phyloP scores from a whole-genome alignment of 2,329 filamentous ascomycete species.

The Malbranchea zuffiana region DNA sequence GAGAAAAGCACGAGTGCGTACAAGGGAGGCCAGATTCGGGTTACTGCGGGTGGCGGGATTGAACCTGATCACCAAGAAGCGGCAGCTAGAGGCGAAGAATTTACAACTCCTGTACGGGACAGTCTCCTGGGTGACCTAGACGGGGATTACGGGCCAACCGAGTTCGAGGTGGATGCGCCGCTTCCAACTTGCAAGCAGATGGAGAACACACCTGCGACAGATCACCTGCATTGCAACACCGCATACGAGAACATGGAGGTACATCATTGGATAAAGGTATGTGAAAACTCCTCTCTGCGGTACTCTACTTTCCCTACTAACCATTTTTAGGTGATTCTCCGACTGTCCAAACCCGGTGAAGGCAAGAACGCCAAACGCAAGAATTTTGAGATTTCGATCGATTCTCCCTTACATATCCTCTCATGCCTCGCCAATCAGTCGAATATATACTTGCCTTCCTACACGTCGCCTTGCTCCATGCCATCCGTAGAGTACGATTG shows the following conservation, averaged over 20 bases:
- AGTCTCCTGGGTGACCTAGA: conserved; percentile 76
- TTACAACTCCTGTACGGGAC: conserved; percentile 44
- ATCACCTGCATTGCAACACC: conserved; percentile 73
- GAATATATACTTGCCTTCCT: conserved; percentile 76
- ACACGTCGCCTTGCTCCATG: conserved; percentile 45
- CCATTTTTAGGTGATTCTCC: conserved; percentile 65
- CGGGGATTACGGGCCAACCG: conserved; percentile 67
- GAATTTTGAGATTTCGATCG: conserved; percentile 93
- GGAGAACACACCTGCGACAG: conserved; percentile 55
- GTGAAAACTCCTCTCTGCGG: conserved; percentile 17
- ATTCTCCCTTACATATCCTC: conserved; percentile 86
- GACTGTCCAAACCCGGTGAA: conserved; percentile 72
- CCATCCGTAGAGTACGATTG: conserved; percentile 51
- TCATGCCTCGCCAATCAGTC: conserved; percentile 87
- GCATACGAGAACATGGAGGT: conserved; percentile 91
- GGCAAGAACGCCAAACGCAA: conserved; percentile 67
- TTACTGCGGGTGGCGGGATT: conserved; percentile 71
- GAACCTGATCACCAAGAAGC: conserved; percentile 50
- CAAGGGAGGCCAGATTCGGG: conserved; percentile 62
- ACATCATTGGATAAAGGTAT: conserved; percentile 90
- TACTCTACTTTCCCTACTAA: conserved; percentile 12
- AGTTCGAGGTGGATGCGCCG: conserved; percentile 90
- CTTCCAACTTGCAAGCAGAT: conserved; percentile 80
- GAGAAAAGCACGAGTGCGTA: conserved; percentile 62
- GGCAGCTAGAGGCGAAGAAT: conserved; percentile 45